Base-by-base conservation (phyloP, 495 filamentous ascomycete genomes). In the Usnea hakonensis region DNA sequence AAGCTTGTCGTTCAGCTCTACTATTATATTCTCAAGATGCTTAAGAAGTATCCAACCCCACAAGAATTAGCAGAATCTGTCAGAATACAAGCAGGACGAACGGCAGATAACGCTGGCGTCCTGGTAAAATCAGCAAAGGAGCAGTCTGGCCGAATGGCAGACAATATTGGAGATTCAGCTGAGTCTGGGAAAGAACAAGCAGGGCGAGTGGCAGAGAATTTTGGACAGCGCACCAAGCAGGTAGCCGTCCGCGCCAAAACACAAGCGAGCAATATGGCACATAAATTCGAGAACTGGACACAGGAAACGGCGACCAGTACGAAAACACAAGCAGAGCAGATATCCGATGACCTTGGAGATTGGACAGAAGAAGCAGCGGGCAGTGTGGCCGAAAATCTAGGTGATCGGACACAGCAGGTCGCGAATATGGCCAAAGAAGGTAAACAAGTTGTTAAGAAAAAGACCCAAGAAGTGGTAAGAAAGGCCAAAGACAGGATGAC, bases 1-100 rank as follows among this genome's bases (percentile, higher is more conserved):
- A 74, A 79, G n/a, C 66, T 84, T 21, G 83, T 96, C 61, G 78
- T 95, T 28, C 82, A 81, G 63, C 67, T 84, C 17, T 95, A 93
- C 71, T 87, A 80, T 41, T 52, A 73, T 28, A 65, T 79, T 1
- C 60, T 69, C 4, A 69, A 59, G 50, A 43, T 65, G 11, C 59
- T 74, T 1, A 70, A 72, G 36, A 71, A 68, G n/a, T 79, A 79
- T 61, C 78, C 79, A 0, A 74, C 70, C 5, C 73, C 78, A 0
- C 74, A 81, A 14, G 74, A 10, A 26, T 28, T 65, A 16, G 70
- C 79, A 13, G 67, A 72, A 36, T 71, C 72, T 32, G 77, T 76
- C 16, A 76, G 74, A 9, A 75, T 76, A 56, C 79, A 76, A 54
- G 73, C 35, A 30, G 30, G 16, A 26, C 48, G 56, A 23, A 19